Base-by-base conservation (phyloP, 2,329 filamentous ascomycete species). In the Hypomyces perniciosus region DNA sequence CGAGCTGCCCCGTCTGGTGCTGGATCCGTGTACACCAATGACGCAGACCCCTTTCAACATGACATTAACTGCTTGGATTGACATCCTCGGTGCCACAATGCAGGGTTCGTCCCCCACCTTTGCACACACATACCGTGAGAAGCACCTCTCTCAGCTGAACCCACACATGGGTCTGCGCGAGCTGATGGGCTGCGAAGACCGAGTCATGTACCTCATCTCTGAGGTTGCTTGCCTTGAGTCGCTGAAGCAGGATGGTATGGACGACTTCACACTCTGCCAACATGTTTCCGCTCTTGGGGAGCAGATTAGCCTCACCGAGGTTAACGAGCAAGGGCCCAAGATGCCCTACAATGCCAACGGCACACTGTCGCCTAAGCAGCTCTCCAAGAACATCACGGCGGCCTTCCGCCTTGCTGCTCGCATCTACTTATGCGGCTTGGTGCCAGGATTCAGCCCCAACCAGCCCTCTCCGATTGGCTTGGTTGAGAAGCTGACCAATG, bases 111-210 rank as follows among this genome's bases (percentile, higher is more conserved):
- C 90, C 8, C 93, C 93, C 6, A 81, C 82, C 7, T 97, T 96
- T 64, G 90, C 93, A 4, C 88, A 96, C 72, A 89, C 87, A n/a
- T 99, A 97, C 72, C 85, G 93, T 45, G 86, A 93, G 68, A 95
- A 96, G 77, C 89, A 96, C 68, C 80, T 96, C 46, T 87, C 88
- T 8, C 67, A 72, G 8, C 68, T 72, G 56, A 80, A 80, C 67
- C 71, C 77, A 26, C 80, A 76, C 50, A 75, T 85, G 10, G 93
- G 93, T 8, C 79, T 99, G 35, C 84, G 86, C 48, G 90, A 95
- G 73, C 80, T 97, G 46, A 97, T 97, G 91, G 93, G 93, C 59
- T 97, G 93, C 68, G 92, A 97, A 57, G 93, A 99, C 71, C 84
- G 85, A 26, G 87, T 97, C 70, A 96, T 99, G 90, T 97, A 96